Evolutionary conservation across 2,329 filamentous ascomycete genomes (phyloP), one percentile per base, ranked within the genome.

Genomic region (Fusarium incarnatum): DNA sequence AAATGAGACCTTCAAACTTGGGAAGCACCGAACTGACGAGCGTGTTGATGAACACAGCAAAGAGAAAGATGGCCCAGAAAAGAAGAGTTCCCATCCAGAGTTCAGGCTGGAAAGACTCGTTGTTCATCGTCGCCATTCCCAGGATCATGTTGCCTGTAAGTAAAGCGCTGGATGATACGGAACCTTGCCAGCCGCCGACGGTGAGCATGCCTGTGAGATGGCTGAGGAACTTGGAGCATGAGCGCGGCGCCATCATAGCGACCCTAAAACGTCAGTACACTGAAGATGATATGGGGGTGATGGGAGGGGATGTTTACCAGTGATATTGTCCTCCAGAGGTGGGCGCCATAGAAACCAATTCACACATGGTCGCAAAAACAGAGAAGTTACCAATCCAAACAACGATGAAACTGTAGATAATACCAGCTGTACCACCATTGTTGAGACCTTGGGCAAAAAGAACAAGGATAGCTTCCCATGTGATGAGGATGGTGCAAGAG

Each of bases 301-400:
- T 2, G 4, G 2, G 3, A 8, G 3, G 1, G 22, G 5, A 2
- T 5, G 10, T 6, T 37, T 40, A 25, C 63, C 87, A 89, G 73
- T 88, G 86, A 67, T 89, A 89, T 76, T 90, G 86, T 11, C 87
- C 87, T 47, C 86, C 87, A 0, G 85, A 60, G 71, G 88, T 73
- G 72, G 87, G 69, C 64, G 85, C 81, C 79, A 84, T 84, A 1
- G 81, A 84, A 2, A 81, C 80, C 65, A 83, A 79, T 73, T 84
- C 83, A 15, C 73, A 76, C 66, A 78, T 72, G 23, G 75, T 80
- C 6, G 79, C 76, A 27, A 83, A 84, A 27, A 84, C 79, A 34
- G 81, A 80, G 30, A 83, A 72, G 67, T 80, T 83, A 6, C 84
- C 85, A 32, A 82, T 71, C 81, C 84, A 85, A 13, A 81, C 81